A percentile compares a stretch with the other conserved stretches of the same genome.
Evolutionary conservation across 495 filamentous ascomycete species (phyloP).

Genomic region (Immersiella caudata): DNA sequence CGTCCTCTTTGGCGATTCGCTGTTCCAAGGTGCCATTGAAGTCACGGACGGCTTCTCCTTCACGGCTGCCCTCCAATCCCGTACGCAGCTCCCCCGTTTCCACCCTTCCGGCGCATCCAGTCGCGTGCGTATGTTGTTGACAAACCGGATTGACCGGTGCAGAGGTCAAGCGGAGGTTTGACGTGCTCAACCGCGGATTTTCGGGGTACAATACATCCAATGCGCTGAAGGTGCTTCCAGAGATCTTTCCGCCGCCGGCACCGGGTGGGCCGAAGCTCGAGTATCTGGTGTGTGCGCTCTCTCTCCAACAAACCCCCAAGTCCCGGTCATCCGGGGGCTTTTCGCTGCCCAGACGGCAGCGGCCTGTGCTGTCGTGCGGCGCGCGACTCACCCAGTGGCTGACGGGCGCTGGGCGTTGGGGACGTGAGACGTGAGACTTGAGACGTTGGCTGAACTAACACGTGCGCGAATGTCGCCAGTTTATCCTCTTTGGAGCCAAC

Average conservation of each 20-base stretch:
- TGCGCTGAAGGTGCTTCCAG: slow-evolving; percentile 44
- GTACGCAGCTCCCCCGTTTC: slow-evolving; percentile 46
- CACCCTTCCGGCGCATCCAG: background rate
- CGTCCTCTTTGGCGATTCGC: slow-evolving; percentile 80
- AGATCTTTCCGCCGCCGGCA: slow-evolving; percentile 51
- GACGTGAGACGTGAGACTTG: background rate
- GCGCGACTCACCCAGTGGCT: background rate
- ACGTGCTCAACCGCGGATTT: slow-evolving; percentile 54
- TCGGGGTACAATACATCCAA: slow-evolving; percentile 56
- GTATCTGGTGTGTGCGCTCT: slow-evolving; percentile 61
- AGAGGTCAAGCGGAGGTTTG: slow-evolving; percentile 49
- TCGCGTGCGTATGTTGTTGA: slow-evolving; percentile 2
- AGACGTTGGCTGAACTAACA: background rate
- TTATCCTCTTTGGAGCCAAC: slow-evolving; percentile 85
- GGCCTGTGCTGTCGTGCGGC: slow-evolving; percentile 7
- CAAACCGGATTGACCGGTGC: slow-evolving; percentile 8
- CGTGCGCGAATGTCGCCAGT: slow-evolving; percentile 45
- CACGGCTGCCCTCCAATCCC: slow-evolving; percentile 68
- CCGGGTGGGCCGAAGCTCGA: slow-evolving; percentile 54
- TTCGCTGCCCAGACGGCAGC: background rate
- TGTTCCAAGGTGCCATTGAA: slow-evolving; percentile 65
- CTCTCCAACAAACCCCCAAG: background rate
- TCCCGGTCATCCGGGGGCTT: background rate
- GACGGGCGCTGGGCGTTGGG: background rate
- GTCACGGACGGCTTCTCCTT: slow-evolving; percentile 69